Base-by-base conservation (phyloP, 2,329 filamentous ascomycete genomes). In the Myriosclerotinia duriaeana region DNA sequence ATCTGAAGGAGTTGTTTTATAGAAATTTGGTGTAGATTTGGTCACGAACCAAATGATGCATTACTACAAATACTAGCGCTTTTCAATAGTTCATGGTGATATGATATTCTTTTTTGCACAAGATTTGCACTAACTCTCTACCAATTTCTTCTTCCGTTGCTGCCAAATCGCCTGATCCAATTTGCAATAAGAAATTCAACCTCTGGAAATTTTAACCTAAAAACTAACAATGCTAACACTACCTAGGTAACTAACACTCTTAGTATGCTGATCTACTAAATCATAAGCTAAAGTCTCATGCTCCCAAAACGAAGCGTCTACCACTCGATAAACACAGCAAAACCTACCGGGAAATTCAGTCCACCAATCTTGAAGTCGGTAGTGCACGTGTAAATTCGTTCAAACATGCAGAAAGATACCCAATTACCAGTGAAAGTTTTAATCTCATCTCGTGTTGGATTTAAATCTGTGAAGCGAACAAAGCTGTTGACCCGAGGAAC, bases 371-470 rank as follows among this genome's bases (percentile, higher is more conserved):
- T 11, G 15, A 44, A 26, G n/a, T 46, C 26, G 9, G 20, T 36
- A 2, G 11, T 30, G 11, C 34, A 65, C 36, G 22, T 65, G 34
- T 59, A 36, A 22, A 34, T 59, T 11, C 36, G 22, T 38, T 6
- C n/a, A 50, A 15, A 48, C 9, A 9, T 65, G 36, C 53, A 65
- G 42, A 34, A 38, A 65, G 52, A 22, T 38, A 8, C 36, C 34
- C 20, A 46, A 48, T 58, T 34, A 40, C 52, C 22, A 48, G 34
- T 9, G 48, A 50, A 7, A 14, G 5, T 15, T 42, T 14, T 5
- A n/a, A 34, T 42, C 42, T 64, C 30, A 50, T 59, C 62, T 64
- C 53, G 53, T 20, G 53, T 58, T 64, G 53, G 42, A 50, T 26
- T 42, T 42, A 9, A 40, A 15, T 64, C 14, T 58, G 53, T 46